Conservation (phyloP, 768 basidiomycete genomes). For the Clavaria fumosa region DNA sequence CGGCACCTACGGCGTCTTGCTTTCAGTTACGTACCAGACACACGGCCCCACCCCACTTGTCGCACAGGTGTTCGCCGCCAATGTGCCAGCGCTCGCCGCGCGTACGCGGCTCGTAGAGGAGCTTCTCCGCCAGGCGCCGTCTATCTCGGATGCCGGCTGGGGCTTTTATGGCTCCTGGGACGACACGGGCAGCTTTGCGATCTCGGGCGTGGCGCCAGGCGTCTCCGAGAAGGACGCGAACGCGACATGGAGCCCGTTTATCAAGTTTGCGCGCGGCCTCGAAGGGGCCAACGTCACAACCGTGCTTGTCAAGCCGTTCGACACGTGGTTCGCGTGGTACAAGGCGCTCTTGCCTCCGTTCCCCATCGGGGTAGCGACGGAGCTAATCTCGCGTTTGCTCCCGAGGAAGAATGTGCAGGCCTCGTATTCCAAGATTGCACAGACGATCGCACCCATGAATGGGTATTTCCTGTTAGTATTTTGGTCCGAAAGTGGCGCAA, state of each 20-base stretch:
- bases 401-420: too few species aligned
- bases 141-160: constrained; percentile 29
- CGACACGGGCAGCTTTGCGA: constrained; percentile 7
- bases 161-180: constrained; percentile 22
- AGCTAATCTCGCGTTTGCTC: constrained; percentile 22
- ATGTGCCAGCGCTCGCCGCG: constrained; percentile 17
- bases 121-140: constrained; percentile 20
- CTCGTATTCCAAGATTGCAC: constrained; percentile 3
- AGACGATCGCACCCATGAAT: constrained; percentile 7
- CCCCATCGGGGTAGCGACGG: constrained; percentile 11
- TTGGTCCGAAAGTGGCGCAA: not conserved
- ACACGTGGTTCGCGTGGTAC: constrained; percentile 17
- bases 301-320: constrained; percentile 10
- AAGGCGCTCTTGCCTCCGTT: too few species aligned
- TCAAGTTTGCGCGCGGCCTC: constrained; percentile 14
- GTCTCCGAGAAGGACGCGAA: constrained; percentile 21
- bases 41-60: constrained; percentile 23
- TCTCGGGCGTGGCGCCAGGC: constrained; percentile 22
- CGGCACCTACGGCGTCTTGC: constrained; percentile 32
- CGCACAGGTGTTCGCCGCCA: constrained; percentile 15
- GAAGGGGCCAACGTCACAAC: constrained; percentile 4
- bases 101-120: constrained; percentile 20
- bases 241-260: constrained; percentile 21
- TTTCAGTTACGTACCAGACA: constrained; percentile 30
- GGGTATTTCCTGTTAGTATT: constrained; percentile 6